Evolutionary conservation across 1,284 basidiomycete genomes (phyloP).

Genomic region (Ceratobasidium sp.): DNA sequence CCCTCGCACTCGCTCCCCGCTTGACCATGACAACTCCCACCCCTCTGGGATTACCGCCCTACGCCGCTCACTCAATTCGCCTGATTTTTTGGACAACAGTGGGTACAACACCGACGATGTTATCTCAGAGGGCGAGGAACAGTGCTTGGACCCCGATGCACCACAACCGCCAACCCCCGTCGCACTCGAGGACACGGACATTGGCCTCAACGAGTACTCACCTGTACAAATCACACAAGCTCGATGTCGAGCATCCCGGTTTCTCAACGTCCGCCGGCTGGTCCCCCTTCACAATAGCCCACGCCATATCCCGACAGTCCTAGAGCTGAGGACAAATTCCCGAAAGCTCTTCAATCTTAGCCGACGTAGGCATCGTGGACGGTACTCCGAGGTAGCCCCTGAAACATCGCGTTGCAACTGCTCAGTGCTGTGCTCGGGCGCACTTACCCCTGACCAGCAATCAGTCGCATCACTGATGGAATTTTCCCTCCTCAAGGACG

Average conservation of each 20-base stretch:
- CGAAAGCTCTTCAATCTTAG: background rate
- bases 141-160: background rate
- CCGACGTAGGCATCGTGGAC: background rate
- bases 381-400: background rate
- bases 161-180: constrained; percentile 6
- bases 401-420: background rate
- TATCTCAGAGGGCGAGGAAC: background rate
- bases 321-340: background rate
- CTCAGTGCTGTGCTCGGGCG: background rate
- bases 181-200: background rate
- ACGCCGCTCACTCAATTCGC: background rate
- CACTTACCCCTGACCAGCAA: background rate
- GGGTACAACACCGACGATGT: background rate
- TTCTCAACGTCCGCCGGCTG: background rate
- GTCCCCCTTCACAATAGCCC: background rate
- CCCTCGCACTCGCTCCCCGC: background rate
- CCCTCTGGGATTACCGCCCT: background rate
- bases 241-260: background rate
- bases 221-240: background rate
- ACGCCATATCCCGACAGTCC: background rate
- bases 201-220: background rate
- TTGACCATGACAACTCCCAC: background rate
- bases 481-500: background rate
- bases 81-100: background rate
- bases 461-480: background rate